Evolutionary conservation across 768 basidiomycete species (phyloP).

Genomic region (Trametes cubensis): DNA sequence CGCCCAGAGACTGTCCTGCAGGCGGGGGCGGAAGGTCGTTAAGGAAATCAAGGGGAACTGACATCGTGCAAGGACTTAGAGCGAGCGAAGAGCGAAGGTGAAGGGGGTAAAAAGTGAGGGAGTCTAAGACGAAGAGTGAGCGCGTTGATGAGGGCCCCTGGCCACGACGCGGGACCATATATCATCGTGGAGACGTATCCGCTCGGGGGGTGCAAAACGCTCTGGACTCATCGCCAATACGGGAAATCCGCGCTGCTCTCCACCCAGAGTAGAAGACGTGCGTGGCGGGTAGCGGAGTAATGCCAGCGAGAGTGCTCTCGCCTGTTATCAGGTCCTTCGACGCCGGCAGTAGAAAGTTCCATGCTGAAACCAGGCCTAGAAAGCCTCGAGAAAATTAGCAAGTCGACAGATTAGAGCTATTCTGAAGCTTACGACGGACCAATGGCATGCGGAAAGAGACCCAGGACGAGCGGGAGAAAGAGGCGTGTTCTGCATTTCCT

Average conservation of each 20-base stretch:
- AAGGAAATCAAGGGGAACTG: conserved; percentile 34
- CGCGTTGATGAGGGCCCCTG: neutral
- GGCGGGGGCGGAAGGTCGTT: conserved; percentile 31
- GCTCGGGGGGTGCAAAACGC: neutral
- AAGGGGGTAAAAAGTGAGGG: neutral
- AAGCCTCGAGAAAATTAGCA: neutral
- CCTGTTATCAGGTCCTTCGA: too few species aligned
- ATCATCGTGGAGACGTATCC: conserved; percentile 15
- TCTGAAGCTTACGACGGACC: neutral
- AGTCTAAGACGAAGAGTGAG: conserved; percentile 3
- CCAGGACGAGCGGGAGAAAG: neutral
- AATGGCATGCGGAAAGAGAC: neutral
- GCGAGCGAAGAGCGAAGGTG: conserved; percentile 1
- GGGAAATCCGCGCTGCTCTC: conserved; percentile 12
- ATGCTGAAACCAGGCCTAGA: neutral
- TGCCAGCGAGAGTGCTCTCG: neutral
- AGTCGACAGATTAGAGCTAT: neutral
- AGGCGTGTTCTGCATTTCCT: conserved; percentile 2
- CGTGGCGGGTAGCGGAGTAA: conserved; percentile 9
- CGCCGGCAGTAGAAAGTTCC: neutral
- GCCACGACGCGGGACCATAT: conserved; percentile 1
- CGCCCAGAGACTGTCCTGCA: conserved; percentile 41
- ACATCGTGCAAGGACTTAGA: conserved; percentile 7
- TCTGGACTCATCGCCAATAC: conserved; percentile 6
- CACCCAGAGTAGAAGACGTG: conserved; percentile 1